Conservation (phyloP, 352 stramenopile genomes). For the Phytopythium sindhum region DNA sequence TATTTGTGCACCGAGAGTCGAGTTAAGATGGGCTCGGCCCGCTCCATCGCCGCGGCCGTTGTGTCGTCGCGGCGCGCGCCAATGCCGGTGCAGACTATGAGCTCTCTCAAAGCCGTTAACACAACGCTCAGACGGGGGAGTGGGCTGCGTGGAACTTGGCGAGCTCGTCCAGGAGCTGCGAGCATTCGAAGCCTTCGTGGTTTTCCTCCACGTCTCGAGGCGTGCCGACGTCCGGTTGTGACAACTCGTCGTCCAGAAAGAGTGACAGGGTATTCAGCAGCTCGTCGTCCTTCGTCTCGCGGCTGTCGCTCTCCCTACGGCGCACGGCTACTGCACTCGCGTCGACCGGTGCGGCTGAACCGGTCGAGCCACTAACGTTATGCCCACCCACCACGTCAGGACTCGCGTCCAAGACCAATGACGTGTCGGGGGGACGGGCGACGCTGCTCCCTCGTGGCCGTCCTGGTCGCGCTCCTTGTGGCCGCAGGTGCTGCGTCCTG, state of each 20-base stretch:
- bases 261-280: constrained; percentile 2
- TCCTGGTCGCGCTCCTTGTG: not conserved
- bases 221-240: not conserved
- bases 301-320: not conserved
- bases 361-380: not conserved
- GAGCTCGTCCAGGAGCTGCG: constrained; percentile 4
- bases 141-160: constrained; percentile 4
- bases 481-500: constrained; percentile 40
- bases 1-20: no score
- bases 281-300: not conserved
- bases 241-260: not conserved
- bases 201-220: no score
- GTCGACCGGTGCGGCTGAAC: not conserved
- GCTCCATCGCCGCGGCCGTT: not conserved
- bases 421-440: not conserved
- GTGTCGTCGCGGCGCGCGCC: no score
- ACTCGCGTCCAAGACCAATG: not conserved
- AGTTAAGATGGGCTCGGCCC: not conserved
- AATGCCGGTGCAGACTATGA: not conserved
- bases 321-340: no score
- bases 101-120: not conserved
- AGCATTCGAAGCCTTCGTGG: not conserved
- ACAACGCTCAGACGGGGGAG: not conserved
- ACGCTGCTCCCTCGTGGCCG: not conserved
- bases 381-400: no score